phyloP scores from a whole-genome alignment of 78 protist species.

The Neovahlkampfia damariscottae region DNA sequence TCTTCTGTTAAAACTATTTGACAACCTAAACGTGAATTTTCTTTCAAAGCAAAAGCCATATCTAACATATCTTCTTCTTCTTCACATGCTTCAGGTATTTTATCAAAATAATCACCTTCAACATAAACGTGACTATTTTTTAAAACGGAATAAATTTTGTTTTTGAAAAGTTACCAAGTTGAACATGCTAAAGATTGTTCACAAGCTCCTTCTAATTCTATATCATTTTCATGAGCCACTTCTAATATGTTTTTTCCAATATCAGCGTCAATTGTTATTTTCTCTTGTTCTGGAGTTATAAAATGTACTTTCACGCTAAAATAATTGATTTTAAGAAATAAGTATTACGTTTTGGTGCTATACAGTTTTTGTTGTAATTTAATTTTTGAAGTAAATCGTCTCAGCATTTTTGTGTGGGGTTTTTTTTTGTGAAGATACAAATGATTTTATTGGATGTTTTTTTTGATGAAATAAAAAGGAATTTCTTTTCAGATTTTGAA shows the following conservation, averaged over 20 bases:
- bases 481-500: too few relatives aligned
- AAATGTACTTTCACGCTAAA: background rate
- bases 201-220: conserved; percentile 36
- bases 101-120: conserved; percentile 8
- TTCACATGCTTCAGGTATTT: conserved; percentile 19
- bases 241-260: conserved; percentile 24
- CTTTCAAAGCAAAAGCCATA: conserved; percentile 15
- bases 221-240: conserved; percentile 14
- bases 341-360: background rate
- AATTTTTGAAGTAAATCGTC: background rate
- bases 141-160: too few relatives aligned
- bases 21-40: conserved; percentile 23
- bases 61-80: conserved; percentile 43
- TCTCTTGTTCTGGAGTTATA: background rate
- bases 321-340: background rate
- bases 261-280: background rate
- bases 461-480: background rate
- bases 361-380: background rate
- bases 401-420: background rate
- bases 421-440: background rate
- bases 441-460: background rate
- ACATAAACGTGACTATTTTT: conserved; percentile 26
- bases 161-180: too few relatives aligned
- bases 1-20: conserved; percentile 20
- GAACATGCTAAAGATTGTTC: conserved; percentile 34